phyloP scores from a whole-genome alignment of 106 monocot species.

The Amphibolis antarctica region DNA sequence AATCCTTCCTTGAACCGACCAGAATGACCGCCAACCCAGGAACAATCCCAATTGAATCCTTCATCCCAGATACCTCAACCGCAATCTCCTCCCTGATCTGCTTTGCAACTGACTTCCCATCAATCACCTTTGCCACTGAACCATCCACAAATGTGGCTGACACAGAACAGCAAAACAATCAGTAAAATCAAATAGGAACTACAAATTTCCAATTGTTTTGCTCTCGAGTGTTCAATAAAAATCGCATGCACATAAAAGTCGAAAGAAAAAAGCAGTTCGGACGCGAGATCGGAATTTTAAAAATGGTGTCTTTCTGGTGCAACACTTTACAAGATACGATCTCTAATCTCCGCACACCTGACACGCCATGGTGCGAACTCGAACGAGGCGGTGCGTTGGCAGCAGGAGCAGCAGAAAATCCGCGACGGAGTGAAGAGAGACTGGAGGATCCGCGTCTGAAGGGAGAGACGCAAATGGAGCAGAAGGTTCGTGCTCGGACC shows the following conservation, averaged over 20 bases:
- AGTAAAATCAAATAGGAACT: not conserved
- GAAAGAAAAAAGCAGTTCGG: not conserved
- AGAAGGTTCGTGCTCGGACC: not conserved
- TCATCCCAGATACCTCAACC: conserved; percentile 55
- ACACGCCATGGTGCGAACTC: not conserved
- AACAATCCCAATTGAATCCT: conserved; percentile 52
- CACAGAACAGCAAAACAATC: conserved; percentile 14
- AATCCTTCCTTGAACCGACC: conserved; percentile 87
- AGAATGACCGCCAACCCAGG: conserved; percentile 86
- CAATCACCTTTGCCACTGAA: conserved; percentile 53
- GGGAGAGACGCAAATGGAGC: conserved; percentile 2
- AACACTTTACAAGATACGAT: not conserved
- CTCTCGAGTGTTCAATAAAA: not conserved
- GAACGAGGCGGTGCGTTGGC: not conserved
- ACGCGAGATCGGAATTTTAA: not conserved
- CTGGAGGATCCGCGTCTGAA: not conserved
- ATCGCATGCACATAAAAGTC: not conserved
- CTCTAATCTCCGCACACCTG: not conserved
- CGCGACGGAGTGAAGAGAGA: not conserved
- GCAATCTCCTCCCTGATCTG: conserved; percentile 78
- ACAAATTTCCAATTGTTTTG: not conserved
- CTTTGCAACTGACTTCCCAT: conserved; percentile 72
- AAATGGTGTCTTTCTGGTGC: not conserved
- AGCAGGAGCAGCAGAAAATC: not conserved
- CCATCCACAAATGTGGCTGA: conserved; percentile 26